These are phyloP conservation scores for Ceratobasidium sp. DNA, from an alignment of 1,284 basidiomycete genomes.

Conservation along the genomic window DNA sequence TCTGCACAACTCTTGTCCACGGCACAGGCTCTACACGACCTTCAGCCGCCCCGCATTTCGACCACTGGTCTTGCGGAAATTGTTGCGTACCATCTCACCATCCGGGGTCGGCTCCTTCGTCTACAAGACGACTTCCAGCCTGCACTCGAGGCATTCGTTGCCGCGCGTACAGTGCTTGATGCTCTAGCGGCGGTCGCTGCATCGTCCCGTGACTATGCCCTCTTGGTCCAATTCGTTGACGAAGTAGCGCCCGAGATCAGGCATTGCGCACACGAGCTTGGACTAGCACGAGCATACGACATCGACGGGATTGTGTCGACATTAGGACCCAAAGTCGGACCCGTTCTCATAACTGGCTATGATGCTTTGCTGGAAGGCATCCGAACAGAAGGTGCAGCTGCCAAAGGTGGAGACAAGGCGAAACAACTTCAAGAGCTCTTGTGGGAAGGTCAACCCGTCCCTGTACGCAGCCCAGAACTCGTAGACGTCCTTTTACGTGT, in stretches of 20 bases:
- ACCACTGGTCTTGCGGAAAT: slow-evolving; percentile 71
- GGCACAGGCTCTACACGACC: slow-evolving; percentile 72
- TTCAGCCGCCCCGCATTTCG: slow-evolving; percentile 63
- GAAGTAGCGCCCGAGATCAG: slow-evolving; percentile 92
- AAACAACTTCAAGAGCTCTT: slow-evolving; percentile 69
- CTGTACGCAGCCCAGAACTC: slow-evolving; percentile 91
- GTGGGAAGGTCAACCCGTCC: slow-evolving; percentile 89
- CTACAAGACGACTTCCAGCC: slow-evolving; percentile 82
- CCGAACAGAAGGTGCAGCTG: slow-evolving; percentile 51
- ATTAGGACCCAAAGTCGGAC: slow-evolving; percentile 71
- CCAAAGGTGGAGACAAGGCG: slow-evolving; percentile 62
- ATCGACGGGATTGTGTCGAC: slow-evolving; percentile 84
- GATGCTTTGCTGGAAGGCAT: slow-evolving; percentile 70
- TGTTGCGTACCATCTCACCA: slow-evolving; percentile 75
- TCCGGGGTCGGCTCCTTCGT: slow-evolving; percentile 82
- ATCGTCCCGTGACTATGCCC: slow-evolving; percentile 92
- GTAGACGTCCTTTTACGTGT: slow-evolving; percentile 89
- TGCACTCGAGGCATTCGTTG: slow-evolving; percentile 80
- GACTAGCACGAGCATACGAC: slow-evolving; percentile 78
- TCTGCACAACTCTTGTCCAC: slow-evolving; percentile 82
- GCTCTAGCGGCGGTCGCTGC: slow-evolving; percentile 74
- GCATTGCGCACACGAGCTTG: slow-evolving; percentile 91
- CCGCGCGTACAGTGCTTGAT: slow-evolving; percentile 81
- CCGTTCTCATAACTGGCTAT: slow-evolving; percentile 74
- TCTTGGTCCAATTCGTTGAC: slow-evolving; percentile 88